phyloP scores from a whole-genome alignment of 129 eudicot genomes.

The Helianthus annuus region HanXRQr2.0-SUNRISE NC_035445.2:1658257-1658756 shows the following conservation, averaged over 20 bases:
- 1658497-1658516: neutral
- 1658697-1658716: constrained; percentile 1
- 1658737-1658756: constrained; percentile 76
- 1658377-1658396: constrained; percentile 70
- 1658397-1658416: constrained; percentile 86
- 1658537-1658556: constrained; percentile 45
- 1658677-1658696: constrained; percentile 3
- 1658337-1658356: too few relatives aligned
- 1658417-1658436: constrained; percentile 84
- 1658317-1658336: too few relatives aligned
- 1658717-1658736: constrained; percentile 68
- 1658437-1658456: constrained; percentile 42
- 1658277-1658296: too few relatives aligned
- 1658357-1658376: constrained; percentile 51
- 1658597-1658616: constrained; percentile 71
- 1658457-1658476: neutral
- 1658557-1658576: constrained; percentile 53
- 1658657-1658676: constrained; percentile 54
- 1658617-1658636: constrained; percentile 97
- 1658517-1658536: too few relatives aligned
- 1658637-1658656: constrained; percentile 78
- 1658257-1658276: too few relatives aligned
- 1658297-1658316: too few relatives aligned
- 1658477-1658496: neutral
- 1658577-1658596: constrained; percentile 70